phyloP scores from a whole-genome alignment of 1,284 basidiomycete genomes.

The Tilletia caries region DNA sequence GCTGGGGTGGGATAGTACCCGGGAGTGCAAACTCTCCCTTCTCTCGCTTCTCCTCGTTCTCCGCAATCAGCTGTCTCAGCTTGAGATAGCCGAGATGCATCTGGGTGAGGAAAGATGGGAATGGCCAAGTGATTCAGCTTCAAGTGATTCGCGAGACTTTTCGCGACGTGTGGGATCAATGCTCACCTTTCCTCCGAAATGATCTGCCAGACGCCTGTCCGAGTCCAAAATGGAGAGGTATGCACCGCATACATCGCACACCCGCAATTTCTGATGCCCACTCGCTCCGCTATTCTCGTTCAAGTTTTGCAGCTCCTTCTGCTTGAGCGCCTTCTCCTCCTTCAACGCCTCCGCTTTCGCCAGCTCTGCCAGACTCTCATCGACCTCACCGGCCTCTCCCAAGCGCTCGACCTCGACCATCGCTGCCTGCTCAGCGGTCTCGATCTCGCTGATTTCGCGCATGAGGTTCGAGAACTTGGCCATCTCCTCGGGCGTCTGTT shows the following conservation, averaged over 20 bases:
- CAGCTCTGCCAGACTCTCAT: conserved; percentile 96
- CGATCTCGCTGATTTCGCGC: conserved; percentile 98
- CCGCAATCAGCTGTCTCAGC: conserved; percentile 83
- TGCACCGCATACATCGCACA: conserved; percentile 98
- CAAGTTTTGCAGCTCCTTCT: conserved; percentile 90
- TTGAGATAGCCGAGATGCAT: conserved; percentile 99
- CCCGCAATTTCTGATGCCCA: conserved; percentile 96
- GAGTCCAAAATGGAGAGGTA: conserved; percentile 97
- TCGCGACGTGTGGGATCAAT: not conserved
- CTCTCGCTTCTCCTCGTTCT: conserved; percentile 57
- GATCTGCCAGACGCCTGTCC: conserved; percentile 95
- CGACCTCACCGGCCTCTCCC: conserved; percentile 96
- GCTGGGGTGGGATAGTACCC: conserved; percentile 14
- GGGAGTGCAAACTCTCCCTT: conserved; percentile 17
- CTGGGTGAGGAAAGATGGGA: conserved; percentile 56
- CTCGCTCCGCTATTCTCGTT: conserved; percentile 98
- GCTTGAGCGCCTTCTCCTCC: conserved; percentile 91
- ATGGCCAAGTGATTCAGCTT: not conserved
- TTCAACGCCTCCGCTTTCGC: conserved; percentile 96
- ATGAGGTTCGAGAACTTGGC: conserved; percentile 97
- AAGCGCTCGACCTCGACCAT: conserved; percentile 96
- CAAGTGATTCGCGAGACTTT: not conserved
- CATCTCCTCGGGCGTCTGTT: conserved; percentile 99
- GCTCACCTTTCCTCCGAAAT: conserved; percentile 95
- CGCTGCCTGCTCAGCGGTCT: conserved; percentile 94